These are phyloP conservation scores for Hypocreales sp. DNA, from an alignment of 2,329 filamentous ascomycete species.

Conservation along the genomic window DNA sequence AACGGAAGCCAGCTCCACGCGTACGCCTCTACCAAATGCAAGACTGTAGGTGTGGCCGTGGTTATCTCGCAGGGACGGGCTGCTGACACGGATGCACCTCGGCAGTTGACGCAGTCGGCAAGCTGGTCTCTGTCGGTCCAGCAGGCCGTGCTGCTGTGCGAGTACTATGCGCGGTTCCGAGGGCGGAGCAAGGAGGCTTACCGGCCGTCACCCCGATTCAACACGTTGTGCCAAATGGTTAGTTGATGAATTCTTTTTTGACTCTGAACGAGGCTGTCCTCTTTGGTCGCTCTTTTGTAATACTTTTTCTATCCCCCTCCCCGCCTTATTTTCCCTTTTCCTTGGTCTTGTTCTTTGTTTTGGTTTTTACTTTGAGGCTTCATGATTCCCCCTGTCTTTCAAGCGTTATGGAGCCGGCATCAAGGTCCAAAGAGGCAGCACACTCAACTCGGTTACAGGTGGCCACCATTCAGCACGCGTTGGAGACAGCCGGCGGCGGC, in stretches of 20 bases:
- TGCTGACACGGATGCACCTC: no score
- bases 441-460: conserved; percentile 22
- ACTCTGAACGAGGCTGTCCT: conserved; percentile 2
- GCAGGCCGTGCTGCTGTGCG: conserved; percentile 38
- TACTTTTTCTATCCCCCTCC: conserved; percentile 13
- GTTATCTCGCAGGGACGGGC: no score
- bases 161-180: conserved; percentile 38
- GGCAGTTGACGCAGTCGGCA: conserved; percentile 20
- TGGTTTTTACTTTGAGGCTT: conserved; percentile 9
- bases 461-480: conserved; percentile 16
- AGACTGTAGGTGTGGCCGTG: conserved; percentile 27
- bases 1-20: conserved; percentile 34
- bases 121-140: conserved; percentile 31
- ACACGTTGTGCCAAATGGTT: conserved; percentile 36
- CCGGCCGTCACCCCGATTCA: conserved; percentile 31
- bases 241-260: no score
- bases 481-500: conserved; percentile 7
- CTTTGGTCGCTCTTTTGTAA: conserved; percentile 5
- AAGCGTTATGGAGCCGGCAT: no score
- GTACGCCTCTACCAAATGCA: conserved; percentile 32
- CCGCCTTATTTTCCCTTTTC: conserved; percentile 12
- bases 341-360: conserved; percentile 12
- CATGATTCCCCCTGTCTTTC: conserved; percentile 10
- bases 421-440: conserved; percentile 3
- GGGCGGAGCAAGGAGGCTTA: conserved; percentile 31